Evolutionary conservation across 2,329 filamentous ascomycete species (phyloP).

Genomic region (Paraphoma chrysanthemicola): DNA sequence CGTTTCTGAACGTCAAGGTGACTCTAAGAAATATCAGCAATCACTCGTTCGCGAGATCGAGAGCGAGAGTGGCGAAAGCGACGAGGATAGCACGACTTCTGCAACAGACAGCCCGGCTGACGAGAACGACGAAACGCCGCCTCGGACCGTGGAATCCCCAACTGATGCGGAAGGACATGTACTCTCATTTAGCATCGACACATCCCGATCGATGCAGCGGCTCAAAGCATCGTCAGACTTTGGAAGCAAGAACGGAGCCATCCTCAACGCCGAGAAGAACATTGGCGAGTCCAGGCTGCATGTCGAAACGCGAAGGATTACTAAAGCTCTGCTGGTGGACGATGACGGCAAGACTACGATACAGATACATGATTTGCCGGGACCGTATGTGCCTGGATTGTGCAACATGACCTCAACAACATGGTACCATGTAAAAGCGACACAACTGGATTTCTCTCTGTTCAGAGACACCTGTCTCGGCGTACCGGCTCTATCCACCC

Average conservation of each 20-base stretch:
- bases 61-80: neutral
- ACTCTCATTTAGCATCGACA: constrained; percentile 27
- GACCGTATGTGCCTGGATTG: constrained; percentile 19
- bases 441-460: constrained; percentile 28
- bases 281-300: neutral
- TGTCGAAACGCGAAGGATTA: constrained; percentile 32
- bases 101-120: neutral
- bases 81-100: neutral
- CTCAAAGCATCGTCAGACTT: neutral
- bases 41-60: neutral
- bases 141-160: constrained; percentile 5
- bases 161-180: constrained; percentile 30
- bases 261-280: neutral
- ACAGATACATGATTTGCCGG: constrained; percentile 27
- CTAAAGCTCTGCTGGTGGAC: constrained; percentile 24
- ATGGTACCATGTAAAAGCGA: constrained; percentile 36
- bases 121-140: neutral
- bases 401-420: constrained; percentile 15
- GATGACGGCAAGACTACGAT: constrained; percentile 24
- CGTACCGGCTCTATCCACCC: constrained; percentile 24
- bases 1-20: too few relatives aligned
- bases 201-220: neutral
- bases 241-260: neutral
- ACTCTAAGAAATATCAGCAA: neutral
- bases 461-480: constrained; percentile 34